Conservation (phyloP, 176 grass and related monocot species). For the Ensete glaucum region DNA sequence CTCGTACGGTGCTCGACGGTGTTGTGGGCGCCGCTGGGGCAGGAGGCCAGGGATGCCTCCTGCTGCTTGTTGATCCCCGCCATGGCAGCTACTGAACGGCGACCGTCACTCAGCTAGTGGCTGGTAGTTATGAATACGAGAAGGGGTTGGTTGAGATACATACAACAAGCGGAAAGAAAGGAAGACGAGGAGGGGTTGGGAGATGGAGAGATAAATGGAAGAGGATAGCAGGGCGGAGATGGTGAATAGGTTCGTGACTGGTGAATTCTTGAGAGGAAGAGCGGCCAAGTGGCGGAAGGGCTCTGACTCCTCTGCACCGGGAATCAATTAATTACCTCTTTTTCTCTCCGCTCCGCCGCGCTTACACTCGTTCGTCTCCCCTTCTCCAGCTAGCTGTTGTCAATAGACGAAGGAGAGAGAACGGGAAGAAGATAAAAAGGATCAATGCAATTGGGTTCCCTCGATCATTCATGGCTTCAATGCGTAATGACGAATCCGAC, state of each 20-base stretch:
- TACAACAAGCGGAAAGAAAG: not conserved
- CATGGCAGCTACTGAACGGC: not conserved
- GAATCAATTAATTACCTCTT: slow-evolving; percentile 12
- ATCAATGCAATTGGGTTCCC: no score
- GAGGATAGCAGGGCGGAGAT: not conserved
- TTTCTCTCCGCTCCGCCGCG: not conserved
- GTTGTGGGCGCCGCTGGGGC: not conserved
- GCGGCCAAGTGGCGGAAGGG: slow-evolving; percentile 38
- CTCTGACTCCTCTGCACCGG: slow-evolving; percentile 41
- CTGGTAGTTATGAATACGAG: not conserved
- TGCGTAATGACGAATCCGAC: no score
- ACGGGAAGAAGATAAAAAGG: not conserved
- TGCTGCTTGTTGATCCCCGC: not conserved
- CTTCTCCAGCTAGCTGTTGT: not conserved
- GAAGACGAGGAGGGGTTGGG: not conserved
- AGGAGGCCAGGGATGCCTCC: not conserved
- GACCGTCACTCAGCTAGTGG: not conserved
- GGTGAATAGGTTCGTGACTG: slow-evolving; percentile 20
- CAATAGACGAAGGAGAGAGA: slow-evolving; percentile 6
- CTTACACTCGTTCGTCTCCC: slow-evolving; percentile 5
- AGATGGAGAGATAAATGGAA: not conserved
- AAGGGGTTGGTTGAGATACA: not conserved
- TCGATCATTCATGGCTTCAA: no score
- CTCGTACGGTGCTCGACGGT: slow-evolving; percentile 7
- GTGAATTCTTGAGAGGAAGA: slow-evolving; percentile 35